Base-by-base conservation (phyloP, 148 eudicot species). In the Fagopyrum esculentum region DNA sequence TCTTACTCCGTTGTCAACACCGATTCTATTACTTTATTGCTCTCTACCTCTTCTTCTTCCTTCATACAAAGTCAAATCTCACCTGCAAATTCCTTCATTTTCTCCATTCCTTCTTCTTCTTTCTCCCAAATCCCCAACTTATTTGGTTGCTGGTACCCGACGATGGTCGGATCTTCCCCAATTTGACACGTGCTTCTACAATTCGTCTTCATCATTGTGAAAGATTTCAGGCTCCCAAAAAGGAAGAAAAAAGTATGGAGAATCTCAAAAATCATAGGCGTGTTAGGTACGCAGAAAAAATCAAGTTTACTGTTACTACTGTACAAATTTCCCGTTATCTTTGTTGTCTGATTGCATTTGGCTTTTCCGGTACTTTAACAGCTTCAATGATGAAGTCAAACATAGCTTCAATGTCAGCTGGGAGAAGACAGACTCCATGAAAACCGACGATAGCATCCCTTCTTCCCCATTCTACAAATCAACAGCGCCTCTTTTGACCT, bases 231-330 rank as follows among this genome's bases (percentile, higher is more conserved):
- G 48, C 12, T 4, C 9, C 72, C 6, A 60, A 13, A 15, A 44
- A 43, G 17, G 46, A 45, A 15, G 17, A 69, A 45, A 7, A 44
- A 43, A 69, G 40, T 6, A 69, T 69, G 72, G 48, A 69, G 79
- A 77, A 46, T 5, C 50, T 45, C 55, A 78, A 66, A 30, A 63
- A 17, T 77, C 63, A 73, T 48, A 72, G 69, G 74, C 79, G 78
- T 66, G 84, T 82, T 7, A 82, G 84, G 84, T 82, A 82, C 9
- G 60, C 60, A 26, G 69, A 45, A 40, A 4, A 15, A 66, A 13
- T n/a, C 15, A 55, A 46, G 4, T 19, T 17, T 9, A 2, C 50
- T 29, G 19, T 47, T 17, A 35, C 9, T 52, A 4, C 54, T 54
- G 2, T 12, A 22, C n/a, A 44, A 10, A 9, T 43, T 30, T 11